Evolutionary conservation across 2,329 filamentous ascomycete genomes (phyloP).

Genomic region (Sporothrix mexicana): DNA sequence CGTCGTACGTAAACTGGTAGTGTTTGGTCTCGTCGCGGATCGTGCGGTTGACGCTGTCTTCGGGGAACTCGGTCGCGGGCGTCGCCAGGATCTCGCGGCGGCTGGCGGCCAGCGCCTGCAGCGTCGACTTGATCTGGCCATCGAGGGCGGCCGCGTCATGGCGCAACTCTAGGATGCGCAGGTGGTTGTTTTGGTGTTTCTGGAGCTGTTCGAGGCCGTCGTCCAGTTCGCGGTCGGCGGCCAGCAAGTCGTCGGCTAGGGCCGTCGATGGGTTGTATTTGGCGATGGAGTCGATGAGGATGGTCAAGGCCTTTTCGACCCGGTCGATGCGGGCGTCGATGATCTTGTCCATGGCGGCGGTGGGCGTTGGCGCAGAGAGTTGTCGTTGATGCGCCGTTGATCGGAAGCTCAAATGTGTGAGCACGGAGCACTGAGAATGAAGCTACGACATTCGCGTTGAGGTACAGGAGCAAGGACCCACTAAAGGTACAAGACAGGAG

Average conservation of each 20-base stretch:
- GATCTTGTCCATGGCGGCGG: constrained; percentile 61
- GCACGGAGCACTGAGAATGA: no score
- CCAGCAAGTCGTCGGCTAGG: constrained; percentile 71
- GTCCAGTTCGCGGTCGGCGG: constrained; percentile 71
- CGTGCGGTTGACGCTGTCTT: constrained; percentile 42
- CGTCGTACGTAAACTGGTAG: constrained; percentile 68
- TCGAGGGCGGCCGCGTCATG: constrained; percentile 69
- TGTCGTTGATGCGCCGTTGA: background rate
- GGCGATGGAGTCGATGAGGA: constrained; percentile 77
- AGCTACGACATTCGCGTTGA: no score
- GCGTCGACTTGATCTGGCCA: constrained; percentile 71
- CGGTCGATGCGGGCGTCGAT: constrained; percentile 69
- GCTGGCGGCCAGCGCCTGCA: constrained; percentile 71
- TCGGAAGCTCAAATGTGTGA: background rate
- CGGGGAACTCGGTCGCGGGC: constrained; percentile 61
- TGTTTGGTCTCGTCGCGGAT: constrained; percentile 44
- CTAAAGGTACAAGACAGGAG: constrained; percentile 4
- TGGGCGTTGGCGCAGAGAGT: background rate
- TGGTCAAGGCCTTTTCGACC: constrained; percentile 69
- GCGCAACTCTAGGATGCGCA: constrained; percentile 71
- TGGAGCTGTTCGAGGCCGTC: constrained; percentile 71
- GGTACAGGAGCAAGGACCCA: background rate
- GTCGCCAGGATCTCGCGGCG: constrained; percentile 74
- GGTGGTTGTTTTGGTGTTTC: constrained; percentile 75
- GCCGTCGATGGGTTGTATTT: constrained; percentile 78